These are phyloP conservation scores for Nepenthes mirabilis DNA, from an alignment of 148 eudicot species.

Conservation along the genomic window DNA sequence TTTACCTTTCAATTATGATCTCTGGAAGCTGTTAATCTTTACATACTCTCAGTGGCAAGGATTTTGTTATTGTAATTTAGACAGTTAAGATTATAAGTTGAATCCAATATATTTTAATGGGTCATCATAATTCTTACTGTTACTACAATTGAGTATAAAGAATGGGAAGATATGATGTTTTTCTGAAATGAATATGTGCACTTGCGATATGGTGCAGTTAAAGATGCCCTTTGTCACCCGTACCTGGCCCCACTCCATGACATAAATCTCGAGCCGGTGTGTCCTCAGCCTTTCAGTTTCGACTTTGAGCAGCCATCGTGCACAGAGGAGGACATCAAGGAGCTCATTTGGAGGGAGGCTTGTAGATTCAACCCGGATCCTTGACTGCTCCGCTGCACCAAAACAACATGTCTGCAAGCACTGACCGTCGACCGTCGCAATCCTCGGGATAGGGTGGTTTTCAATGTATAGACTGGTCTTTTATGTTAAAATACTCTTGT, in stretches of 20 bases:
- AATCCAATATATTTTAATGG: too few species aligned
- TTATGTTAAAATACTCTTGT: too few species aligned
- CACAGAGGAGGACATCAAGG: slow-evolving; percentile 85
- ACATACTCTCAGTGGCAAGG: too few species aligned
- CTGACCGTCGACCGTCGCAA: not conserved
- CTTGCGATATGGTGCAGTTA: slow-evolving; percentile 19
- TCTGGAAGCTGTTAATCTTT: not conserved
- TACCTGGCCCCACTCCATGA: slow-evolving; percentile 85
- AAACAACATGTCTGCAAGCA: too few species aligned
- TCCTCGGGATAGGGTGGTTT: not conserved
- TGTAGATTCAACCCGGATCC: slow-evolving; percentile 66
- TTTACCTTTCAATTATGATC: not conserved
- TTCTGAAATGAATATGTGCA: too few species aligned
- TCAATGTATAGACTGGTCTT: too few species aligned
- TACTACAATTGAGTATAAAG: too few species aligned
- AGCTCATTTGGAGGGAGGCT: slow-evolving; percentile 85
- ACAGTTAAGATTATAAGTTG: too few species aligned
- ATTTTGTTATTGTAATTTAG: too few species aligned
- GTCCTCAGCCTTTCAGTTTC: slow-evolving; percentile 65
- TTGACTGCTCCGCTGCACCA: slow-evolving; percentile 6
- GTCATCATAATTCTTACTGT: too few species aligned
- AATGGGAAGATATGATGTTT: too few species aligned
- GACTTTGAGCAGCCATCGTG: slow-evolving; percentile 92
- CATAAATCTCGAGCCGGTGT: slow-evolving; percentile 77
- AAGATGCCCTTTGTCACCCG: slow-evolving; percentile 62